Evolutionary conservation across 2,329 filamentous ascomycete species (phyloP).

Genomic region (Trichophyton mentagrophytes): DNA sequence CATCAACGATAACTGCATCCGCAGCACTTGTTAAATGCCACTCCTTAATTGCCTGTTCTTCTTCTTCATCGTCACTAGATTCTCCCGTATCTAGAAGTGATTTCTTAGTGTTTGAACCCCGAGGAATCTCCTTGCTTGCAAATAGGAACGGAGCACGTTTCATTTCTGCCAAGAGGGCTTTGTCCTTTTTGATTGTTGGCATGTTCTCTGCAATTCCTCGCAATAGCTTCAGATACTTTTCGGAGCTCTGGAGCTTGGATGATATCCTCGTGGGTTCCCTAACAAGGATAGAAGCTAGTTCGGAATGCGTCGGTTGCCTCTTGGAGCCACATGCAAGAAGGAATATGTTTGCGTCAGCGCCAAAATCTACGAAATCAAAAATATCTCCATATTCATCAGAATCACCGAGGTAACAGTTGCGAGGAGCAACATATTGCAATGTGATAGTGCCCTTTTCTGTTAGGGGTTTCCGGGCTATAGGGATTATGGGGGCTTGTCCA

Average conservation of each 20-base stretch:
- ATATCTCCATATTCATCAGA: constrained; percentile 68
- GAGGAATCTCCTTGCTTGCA: constrained; percentile 61
- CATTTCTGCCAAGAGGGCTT: constrained; percentile 63
- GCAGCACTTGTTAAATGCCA: constrained; percentile 63
- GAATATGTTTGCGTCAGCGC: constrained; percentile 74
- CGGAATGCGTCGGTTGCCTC: constrained; percentile 72
- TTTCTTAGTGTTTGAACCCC: constrained; percentile 16
- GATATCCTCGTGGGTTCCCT: constrained; percentile 71
- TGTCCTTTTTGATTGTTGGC: constrained; percentile 60
- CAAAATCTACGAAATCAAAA: constrained; percentile 95
- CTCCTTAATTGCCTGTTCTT: constrained; percentile 56
- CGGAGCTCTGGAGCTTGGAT: constrained; percentile 62
- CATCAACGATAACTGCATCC: constrained; percentile 68
- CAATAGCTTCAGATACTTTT: constrained; percentile 77
- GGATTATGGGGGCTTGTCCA: constrained; percentile 56
- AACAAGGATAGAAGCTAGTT: constrained; percentile 74
- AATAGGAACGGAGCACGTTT: constrained; percentile 64
- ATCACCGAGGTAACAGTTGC: constrained; percentile 66
- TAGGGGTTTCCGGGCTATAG: constrained; percentile 38
- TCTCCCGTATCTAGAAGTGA: constrained; percentile 12
- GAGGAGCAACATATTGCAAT: constrained; percentile 51
- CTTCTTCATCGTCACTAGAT: constrained; percentile 41
- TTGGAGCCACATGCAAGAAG: constrained; percentile 81
- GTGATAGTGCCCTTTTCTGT: constrained; percentile 28
- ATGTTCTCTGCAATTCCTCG: constrained; percentile 66